Conservation (phyloP, 768 basidiomycete genomes). For the Trametes cubensis region DNA sequence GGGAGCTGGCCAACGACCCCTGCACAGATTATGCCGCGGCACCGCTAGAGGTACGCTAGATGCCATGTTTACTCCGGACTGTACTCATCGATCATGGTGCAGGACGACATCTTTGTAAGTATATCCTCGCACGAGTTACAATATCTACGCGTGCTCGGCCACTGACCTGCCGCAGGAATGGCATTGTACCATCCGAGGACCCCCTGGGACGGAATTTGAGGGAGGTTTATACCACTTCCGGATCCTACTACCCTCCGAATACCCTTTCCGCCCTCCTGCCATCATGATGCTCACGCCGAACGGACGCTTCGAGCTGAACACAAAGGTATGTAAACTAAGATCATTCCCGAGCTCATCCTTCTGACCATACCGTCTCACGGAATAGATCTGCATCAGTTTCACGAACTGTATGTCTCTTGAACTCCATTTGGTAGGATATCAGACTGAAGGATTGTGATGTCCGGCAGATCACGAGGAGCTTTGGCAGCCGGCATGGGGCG, state of each 20-base stretch:
- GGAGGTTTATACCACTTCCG: constrained; percentile 97
- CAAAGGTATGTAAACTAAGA: constrained; percentile 68
- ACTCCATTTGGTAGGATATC: constrained; percentile 28
- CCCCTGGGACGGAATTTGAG: constrained; percentile 86
- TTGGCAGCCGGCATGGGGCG: constrained; percentile 99
- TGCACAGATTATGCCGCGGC: constrained; percentile 85
- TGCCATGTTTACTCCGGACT: constrained; percentile 14
- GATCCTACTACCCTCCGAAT: constrained; percentile 87
- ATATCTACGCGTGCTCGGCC: background rate
- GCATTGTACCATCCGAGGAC: constrained; percentile 96
- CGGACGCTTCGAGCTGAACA: constrained; percentile 95
- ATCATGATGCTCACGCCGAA: constrained; percentile 96
- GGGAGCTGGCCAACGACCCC: constrained; percentile 83
- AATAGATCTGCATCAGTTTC: constrained; percentile 89
- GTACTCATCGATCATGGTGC: constrained; percentile 13
- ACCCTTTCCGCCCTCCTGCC: constrained; percentile 95
- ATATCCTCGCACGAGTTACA: background rate
- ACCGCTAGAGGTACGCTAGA: constrained; percentile 65
- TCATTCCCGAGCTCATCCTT: too few relatives aligned
- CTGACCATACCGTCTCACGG: constrained; percentile 5
- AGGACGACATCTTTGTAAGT: constrained; percentile 91
- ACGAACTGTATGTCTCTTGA: constrained; percentile 71
- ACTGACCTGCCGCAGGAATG: constrained; percentile 61
- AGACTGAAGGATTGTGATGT: constrained; percentile 1
- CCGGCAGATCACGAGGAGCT: constrained; percentile 85